Evolutionary conservation across 2,329 filamentous ascomycete genomes (phyloP), one percentile per base, ranked within the genome.

Genomic region (Dothideomycetes sp.): DNA sequence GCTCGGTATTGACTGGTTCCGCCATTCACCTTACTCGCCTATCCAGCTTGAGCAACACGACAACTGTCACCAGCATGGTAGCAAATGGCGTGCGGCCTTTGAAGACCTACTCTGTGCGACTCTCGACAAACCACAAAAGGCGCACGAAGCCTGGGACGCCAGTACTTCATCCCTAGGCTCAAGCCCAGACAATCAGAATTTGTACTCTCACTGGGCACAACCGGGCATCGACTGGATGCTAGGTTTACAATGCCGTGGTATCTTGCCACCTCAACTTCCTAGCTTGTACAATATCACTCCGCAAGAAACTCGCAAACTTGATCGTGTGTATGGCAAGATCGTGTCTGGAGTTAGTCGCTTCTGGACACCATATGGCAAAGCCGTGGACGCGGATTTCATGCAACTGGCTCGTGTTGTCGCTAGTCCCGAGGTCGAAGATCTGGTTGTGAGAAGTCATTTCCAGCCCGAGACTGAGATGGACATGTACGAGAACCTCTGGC

Each of bases 41-140:
- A 52, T 71, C n/a, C 57, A 64, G 13, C 56, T 77, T 1, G 73
- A 76, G 49, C 56, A 61, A n/a, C 59, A 71, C 45, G 53, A 59
- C 28, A 25, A 55, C 45, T 34, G 64, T 50, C 47, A 45, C 12
- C 36, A 55, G 31, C 41, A 60, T 43, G 56, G 62, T 47, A 48
- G 60, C 33, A 62, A 63, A 22, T 77, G 74, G 73, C 64, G 70
- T 12, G 68, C 70, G 36, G 74, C 75, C 0, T 78, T 76, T 48
- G 73, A 78, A 49, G 75, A 80, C 49, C 62, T 79, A 8, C 48
- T 78, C 12, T 64, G 64, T 33, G 59, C 71, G 3, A 60, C 54
- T 3, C 45, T 60, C 3, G 58, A 55, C 32, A 59, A 57, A 29
- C 39, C 42, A 15, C 38, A 38, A 34, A 16, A 24, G 4, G 46